Base-by-base conservation (phyloP, 2,329 filamentous ascomycete genomes). In the Trichoderma harzianum region DNA sequence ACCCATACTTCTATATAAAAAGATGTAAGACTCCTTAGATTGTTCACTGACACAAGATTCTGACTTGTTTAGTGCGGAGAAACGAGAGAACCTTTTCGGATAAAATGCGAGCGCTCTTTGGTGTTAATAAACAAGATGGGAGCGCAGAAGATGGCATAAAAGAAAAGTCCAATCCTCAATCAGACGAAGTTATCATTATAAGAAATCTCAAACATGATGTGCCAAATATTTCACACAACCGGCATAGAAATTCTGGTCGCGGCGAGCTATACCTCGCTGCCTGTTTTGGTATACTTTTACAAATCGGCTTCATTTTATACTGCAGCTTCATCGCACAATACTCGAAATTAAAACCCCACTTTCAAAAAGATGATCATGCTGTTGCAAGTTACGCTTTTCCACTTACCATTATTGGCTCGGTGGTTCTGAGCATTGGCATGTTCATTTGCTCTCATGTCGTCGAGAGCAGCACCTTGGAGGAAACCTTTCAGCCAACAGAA, bases 371-470 rank as follows among this genome's bases (percentile, higher is more conserved):
- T 34, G 75, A 43, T 0, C 8, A 71, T 1, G 11, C 32, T 0
- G 70, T 78, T 7, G 60, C 63, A 0, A 7, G 5, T 5, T 77
- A 79, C 55, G 77, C 79, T 1, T 78, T 76, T 67, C 76, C 77
- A 2, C 74, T 76, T 18, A 76, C 75, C 7, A 68, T 73, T 0
- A 21, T 65, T 7, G 80, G 81, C 1, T 81, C 80, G 0, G 0
- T 78, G 0, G 0, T 79, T 0, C 61, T 82, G 21, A 73, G 76
- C 0, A 2, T 71, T 1, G 79, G 80, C 0, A 75, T 82, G 66
- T 39, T 79, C 0, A 34, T 80, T 1, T 82, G 79, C 65, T 74
- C 76, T 1, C 75, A 77, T 36, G 77, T 82, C 1, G 76, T 82
- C 2, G 78, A 82, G 24, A 70, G 61, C n/a, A 79, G 78, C 43